Evolutionary conservation across 2,329 filamentous ascomycete species (phyloP).

Genomic region (Aspergillus amoenus): DNA sequence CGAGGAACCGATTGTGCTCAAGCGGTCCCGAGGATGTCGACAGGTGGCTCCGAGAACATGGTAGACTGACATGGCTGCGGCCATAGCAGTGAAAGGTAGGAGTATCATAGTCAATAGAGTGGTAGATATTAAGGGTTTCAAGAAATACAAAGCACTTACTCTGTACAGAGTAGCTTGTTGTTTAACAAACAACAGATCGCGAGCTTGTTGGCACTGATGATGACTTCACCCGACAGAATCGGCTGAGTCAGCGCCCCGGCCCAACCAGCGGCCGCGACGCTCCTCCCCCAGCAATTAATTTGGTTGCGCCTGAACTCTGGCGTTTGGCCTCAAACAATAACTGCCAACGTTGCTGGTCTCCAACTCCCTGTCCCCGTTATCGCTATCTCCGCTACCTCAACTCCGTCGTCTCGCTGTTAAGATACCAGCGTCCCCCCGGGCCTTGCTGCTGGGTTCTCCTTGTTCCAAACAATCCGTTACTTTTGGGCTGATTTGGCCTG

Average conservation of each 20-base stretch:
- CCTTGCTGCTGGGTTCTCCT: background rate
- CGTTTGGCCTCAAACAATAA: constrained; percentile 5
- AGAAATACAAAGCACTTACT: background rate
- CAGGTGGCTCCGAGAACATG: background rate
- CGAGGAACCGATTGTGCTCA: background rate
- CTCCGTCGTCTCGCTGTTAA: background rate
- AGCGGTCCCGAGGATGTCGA: background rate
- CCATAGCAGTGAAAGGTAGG: background rate
- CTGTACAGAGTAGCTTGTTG: background rate
- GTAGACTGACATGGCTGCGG: background rate
- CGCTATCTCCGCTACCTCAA: background rate
- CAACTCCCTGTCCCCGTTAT: constrained; percentile 1
- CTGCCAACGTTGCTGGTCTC: background rate
- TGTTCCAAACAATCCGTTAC: background rate
- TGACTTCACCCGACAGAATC: constrained; percentile 40
- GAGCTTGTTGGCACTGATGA: constrained; percentile 5
- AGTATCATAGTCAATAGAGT: background rate
- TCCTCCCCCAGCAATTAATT: constrained; percentile 13
- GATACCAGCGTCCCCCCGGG: background rate
- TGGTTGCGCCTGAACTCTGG: constrained; percentile 5
- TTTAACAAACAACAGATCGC: background rate
- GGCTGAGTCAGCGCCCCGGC: constrained; percentile 23
- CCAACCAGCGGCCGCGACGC: constrained; percentile 18
- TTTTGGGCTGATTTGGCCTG: constrained; percentile 4
- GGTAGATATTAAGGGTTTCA: background rate